A percentile compares a stretch with the other conserved stretches of the same genome.
These are phyloP conservation scores for Buddleja alternifolia DNA, from an alignment of 257 asterid genomes.

Conservation along the genomic window DNA sequence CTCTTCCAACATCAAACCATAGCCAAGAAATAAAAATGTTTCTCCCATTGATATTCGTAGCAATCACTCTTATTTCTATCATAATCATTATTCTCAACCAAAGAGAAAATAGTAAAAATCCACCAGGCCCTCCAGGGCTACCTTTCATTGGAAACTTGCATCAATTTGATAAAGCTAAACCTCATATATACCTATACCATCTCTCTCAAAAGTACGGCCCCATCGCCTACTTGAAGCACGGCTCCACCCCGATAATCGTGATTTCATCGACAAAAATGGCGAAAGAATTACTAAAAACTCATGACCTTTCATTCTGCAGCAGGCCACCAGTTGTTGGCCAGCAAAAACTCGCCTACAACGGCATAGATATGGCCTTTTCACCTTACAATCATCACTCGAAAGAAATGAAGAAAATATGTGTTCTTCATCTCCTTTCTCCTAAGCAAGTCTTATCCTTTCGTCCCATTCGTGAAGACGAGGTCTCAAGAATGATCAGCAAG, in stretches of 20 bases:
- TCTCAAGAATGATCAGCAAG: slow-evolving; percentile 17
- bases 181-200: slow-evolving; percentile 21
- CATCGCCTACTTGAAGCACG: slow-evolving; percentile 23
- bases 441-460: slow-evolving; percentile 36
- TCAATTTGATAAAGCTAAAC: slow-evolving; percentile 30
- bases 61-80: background rate
- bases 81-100: background rate
- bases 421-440: slow-evolving; percentile 31
- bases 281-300: slow-evolving; percentile 19
- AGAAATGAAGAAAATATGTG: slow-evolving; percentile 31
- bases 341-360: slow-evolving; percentile 40
- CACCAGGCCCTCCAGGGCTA: slow-evolving; percentile 34
- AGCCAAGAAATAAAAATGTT: no score
- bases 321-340: slow-evolving; percentile 37
- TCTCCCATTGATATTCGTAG: no score
- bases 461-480: slow-evolving; percentile 36
- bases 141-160: slow-evolving; percentile 40
- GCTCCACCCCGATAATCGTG: slow-evolving; percentile 26
- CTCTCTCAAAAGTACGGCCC: slow-evolving; percentile 35
- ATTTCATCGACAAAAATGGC: slow-evolving; percentile 30
- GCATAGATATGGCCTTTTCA: slow-evolving; percentile 42
- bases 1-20: no score
- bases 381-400: slow-evolving; percentile 35
- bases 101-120: background rate
- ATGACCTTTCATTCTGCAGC: slow-evolving; percentile 33